Evolutionary conservation across 768 basidiomycete species (phyloP).

Genomic region (Kondoa malvinella): DNA sequence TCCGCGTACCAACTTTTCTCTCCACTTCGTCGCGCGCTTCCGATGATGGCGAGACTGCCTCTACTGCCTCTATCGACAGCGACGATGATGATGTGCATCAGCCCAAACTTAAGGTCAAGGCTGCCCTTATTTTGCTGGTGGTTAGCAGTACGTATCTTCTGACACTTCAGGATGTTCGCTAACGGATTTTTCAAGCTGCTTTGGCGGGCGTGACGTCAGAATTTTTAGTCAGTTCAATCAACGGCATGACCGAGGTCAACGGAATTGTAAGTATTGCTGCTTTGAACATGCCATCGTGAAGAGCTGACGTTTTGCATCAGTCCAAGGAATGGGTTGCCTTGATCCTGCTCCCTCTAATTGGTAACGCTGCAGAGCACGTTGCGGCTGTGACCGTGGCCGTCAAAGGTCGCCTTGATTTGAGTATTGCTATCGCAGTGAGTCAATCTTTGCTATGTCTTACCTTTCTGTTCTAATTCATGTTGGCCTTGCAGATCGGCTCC

Average conservation of each 20-base stretch:
- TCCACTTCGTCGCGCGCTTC: conserved; percentile 10
- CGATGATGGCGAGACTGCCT: not conserved
- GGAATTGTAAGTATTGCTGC: conserved; percentile 33
- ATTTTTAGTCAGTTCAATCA: conserved; percentile 56
- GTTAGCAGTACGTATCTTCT: conserved; percentile 11
- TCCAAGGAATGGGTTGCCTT: conserved; percentile 69
- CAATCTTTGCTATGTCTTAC: not conserved
- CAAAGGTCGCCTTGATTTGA: conserved; percentile 67
- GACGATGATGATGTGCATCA: conserved; percentile 16
- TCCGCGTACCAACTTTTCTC: conserved; percentile 12
- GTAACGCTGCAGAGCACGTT: conserved; percentile 48
- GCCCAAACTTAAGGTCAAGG: conserved; percentile 18
- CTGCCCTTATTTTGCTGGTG: conserved; percentile 19
- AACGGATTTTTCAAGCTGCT: not conserved
- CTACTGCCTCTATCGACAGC: not conserved
- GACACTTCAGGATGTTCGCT: not conserved
- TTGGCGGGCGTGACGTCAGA: conserved; percentile 47
- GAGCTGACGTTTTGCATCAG: too few relatives aligned
- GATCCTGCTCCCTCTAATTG: conserved; percentile 75
- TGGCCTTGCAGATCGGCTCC: conserved; percentile 9
- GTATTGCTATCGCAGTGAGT: conserved; percentile 35
- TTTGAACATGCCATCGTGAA: not conserved
- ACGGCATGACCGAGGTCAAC: conserved; percentile 46
- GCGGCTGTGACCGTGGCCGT: conserved; percentile 82
- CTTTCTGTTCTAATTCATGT: not conserved